Evolutionary conservation across 129 eudicot genomes (phyloP), one percentile per base, ranked within the genome.

Genomic region (Apium graveolens): DNA sequence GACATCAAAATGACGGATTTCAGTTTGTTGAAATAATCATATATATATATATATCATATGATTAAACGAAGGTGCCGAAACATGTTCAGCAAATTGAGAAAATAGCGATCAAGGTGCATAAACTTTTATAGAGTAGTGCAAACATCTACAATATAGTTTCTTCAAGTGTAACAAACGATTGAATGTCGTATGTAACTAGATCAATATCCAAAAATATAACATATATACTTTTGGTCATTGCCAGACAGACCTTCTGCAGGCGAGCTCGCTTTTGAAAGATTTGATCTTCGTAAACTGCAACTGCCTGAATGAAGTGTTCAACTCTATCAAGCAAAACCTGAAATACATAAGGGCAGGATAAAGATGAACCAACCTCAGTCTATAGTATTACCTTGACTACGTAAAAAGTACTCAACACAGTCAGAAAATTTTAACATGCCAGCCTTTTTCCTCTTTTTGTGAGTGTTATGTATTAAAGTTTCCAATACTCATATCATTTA

Each of bases 181-280:
- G 32, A 5, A 26, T 11, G 21, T n/a, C 68, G 16, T n/a, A 60
- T 24, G 32, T 3, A n/a, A 60, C 53, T 32, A 73, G 29, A 73
- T 39, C 5, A 26, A 41, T 32, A 73, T 21, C 24, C 5, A 24
- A 11, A 14, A 44, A 26, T 5, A 57, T 20, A 4, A 31, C 8
- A 48, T 31, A 65, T 7, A 44, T 11, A 27, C 6, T 62, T 26
- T n/a, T 21, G 32, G 35, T 14, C 41, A 35, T 8, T 60, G 44
- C 27, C 43, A 73, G 42, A 78, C 46, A 21, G 69, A 90, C 98
- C 97, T 88, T 96, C 43, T 95, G 97, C 80, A 91, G 80, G 75
- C 97, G 97, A 76, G 96, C 85, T 71, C 98, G 89, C 86, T 95
- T 95, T 88, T 89, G 97, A 75, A 95, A 95, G 70, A 95, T 95